Evolutionary conservation across 768 basidiomycete species (phyloP).

Genomic region (Boletus tomentosulus): DNA sequence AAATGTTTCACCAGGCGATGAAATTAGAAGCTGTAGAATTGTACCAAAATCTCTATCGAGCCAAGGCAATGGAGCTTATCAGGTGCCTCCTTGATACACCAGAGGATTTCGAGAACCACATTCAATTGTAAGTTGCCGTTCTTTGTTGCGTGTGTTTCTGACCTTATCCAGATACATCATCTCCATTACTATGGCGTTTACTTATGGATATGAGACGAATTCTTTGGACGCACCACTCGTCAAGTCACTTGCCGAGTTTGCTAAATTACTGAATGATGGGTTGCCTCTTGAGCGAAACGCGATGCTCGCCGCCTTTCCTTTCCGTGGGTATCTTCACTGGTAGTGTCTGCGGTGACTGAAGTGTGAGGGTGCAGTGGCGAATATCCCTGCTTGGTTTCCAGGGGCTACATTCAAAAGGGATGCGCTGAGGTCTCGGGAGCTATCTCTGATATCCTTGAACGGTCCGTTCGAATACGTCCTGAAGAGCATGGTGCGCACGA

Average conservation of each 20-base stretch:
- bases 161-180: conserved; percentile 23
- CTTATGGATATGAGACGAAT: conserved; percentile 27
- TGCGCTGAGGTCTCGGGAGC: conserved; percentile 23
- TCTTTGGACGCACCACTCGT: conserved; percentile 27
- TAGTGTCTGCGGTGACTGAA: background rate
- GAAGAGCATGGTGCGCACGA: conserved; percentile 21
- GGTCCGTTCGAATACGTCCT: conserved; percentile 28
- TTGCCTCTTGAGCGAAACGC: conserved; percentile 24
- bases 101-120: conserved; percentile 22
- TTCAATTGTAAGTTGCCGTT: conserved; percentile 16
- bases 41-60: conserved; percentile 22
- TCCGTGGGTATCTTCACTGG: conserved; percentile 15
- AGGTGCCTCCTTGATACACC: conserved; percentile 21
- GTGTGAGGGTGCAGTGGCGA: conserved; percentile 16
- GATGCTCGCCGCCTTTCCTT: conserved; percentile 28
- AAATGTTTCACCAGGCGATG: conserved; percentile 26
- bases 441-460: conserved; percentile 22
- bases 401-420: conserved; percentile 28
- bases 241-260: conserved; percentile 23
- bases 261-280: conserved; percentile 20
- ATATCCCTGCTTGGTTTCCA: conserved; percentile 29
- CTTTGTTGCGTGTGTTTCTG: background rate
- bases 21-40: conserved; percentile 15
- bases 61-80: conserved; percentile 19
- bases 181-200: conserved; percentile 30